Conservation (phyloP, 176 grass and related monocot genomes). For the Dendrocalamus sinicus region DNA sequence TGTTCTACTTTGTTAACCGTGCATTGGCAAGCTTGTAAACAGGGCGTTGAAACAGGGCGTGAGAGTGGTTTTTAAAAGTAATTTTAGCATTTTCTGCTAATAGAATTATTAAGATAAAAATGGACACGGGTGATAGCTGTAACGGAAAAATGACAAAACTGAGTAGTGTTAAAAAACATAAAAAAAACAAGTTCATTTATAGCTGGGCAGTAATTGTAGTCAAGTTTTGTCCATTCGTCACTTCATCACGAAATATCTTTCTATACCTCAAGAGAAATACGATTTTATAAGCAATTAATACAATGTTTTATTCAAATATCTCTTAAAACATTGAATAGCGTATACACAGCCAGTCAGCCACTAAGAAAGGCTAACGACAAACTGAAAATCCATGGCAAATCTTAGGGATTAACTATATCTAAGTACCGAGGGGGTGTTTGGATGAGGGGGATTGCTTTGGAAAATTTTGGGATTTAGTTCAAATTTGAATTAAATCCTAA, state of each 20-base stretch:
- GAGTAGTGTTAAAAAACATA: slow-evolving; percentile 2
- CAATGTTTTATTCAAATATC: slow-evolving; percentile 16
- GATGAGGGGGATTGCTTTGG: background rate
- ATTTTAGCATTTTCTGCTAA: background rate
- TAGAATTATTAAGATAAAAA: slow-evolving; percentile 7
- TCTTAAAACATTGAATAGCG: background rate
- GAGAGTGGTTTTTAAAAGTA: background rate
- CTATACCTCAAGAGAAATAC: background rate
- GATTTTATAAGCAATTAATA: slow-evolving; percentile 11
- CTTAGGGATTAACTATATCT: slow-evolving; percentile 14
- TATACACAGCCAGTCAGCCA: background rate
- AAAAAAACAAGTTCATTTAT: slow-evolving; percentile 21
- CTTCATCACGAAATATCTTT: slow-evolving; percentile 7
- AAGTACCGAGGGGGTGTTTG: background rate
- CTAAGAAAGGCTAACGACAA: background rate
- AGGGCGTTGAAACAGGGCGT: slow-evolving; percentile 3
- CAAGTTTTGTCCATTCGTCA: background rate
- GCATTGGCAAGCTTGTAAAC: background rate
- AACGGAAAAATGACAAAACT: background rate
- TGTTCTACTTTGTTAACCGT: background rate
- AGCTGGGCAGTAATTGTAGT: background rate
- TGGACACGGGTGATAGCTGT: background rate
- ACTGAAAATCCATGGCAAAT: background rate
- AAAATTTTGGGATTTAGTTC: background rate
- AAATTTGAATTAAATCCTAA: slow-evolving; percentile 6